Percentiles rank a stretch among this genome's conserved stretches.
phyloP scores from a whole-genome alignment of 2,329 filamentous ascomycete species.

The Alternaria ethzedia region DNA sequence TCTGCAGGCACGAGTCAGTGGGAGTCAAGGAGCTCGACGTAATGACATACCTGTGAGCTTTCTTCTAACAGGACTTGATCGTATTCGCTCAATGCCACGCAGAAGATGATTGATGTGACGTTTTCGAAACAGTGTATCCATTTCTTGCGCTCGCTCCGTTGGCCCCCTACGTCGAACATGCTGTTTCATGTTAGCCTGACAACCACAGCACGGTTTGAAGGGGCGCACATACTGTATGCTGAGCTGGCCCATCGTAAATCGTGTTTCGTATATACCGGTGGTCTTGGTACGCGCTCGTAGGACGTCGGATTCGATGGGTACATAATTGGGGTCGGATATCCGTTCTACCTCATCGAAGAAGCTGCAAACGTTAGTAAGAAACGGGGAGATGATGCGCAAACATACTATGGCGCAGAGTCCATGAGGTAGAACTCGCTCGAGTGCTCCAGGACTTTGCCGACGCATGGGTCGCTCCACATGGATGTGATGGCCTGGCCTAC shows the following conservation, averaged over 20 bases:
- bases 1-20: constrained; percentile 62
- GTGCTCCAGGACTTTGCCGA: constrained; percentile 83
- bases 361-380: constrained; percentile 57
- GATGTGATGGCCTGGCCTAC: constrained; percentile 84
- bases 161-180: constrained; percentile 99
- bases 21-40: constrained; percentile 7
- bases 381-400: constrained; percentile 1
- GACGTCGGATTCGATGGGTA: constrained; percentile 93
- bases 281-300: constrained; percentile 96
- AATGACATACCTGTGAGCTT: constrained; percentile 81
- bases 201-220: constrained; percentile 10
- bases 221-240: constrained; percentile 85
- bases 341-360: constrained; percentile 93
- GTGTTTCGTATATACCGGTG: constrained; percentile 97
- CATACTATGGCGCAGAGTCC: constrained; percentile 98
- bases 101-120: constrained; percentile 99
- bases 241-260: constrained; percentile 97
- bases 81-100: constrained; percentile 96
- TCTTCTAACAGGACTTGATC: constrained; percentile 97
- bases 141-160: constrained; percentile 97
- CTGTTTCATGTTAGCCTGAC: constrained; percentile 58
- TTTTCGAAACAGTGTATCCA: constrained; percentile 99
- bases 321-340: constrained; percentile 84
- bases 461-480: constrained; percentile 88
- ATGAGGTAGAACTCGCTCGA: constrained; percentile 99